Base-by-base conservation (phyloP, 305 asterid genomes). In the Petunia hybrid region DNA sequence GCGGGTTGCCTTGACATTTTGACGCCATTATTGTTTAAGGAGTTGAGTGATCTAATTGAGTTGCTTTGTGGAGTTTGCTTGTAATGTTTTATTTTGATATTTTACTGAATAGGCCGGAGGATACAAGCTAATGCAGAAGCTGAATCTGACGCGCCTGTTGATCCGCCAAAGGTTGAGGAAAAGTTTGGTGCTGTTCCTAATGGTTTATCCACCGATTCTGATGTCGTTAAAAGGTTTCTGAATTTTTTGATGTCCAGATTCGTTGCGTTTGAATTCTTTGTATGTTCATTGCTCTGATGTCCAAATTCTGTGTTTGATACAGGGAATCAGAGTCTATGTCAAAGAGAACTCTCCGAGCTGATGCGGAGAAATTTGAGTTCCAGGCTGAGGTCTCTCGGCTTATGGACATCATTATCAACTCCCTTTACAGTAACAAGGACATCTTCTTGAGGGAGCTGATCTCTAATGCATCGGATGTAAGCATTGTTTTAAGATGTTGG, bases 381-480 rank as follows among this genome's bases (percentile, higher is more conserved):
- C n/a, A n/a, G n/a, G n/a, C n/a, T n/a, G n/a, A n/a, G n/a, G n/a
- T n/a, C n/a, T n/a, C n/a, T n/a, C n/a, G 40, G 56, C 45, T 73
- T 3, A 41, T 59, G 99, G 98, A 94, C 83, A 94, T 95, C 76
- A 85, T 96, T 78, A 96, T 96, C 89, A 96, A 96, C 92, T 96
- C 98, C 78, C 97, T 96, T 61, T 96, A 96, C 84, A 96, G 98
- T 73, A 94, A 96, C 85, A 96, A 96, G 79, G 99, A 94, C 84
- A 94, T 96, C 41, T 96, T 96, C 91, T 85, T 96, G 89, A 94
- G 99, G 87, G 98, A 94, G 85, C 89, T 96, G 89, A 96, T 96
- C 89, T 96, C 99, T 69, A 96, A 96, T 91, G 98, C 99, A 53
- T 96, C 98, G 5, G 99, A 96, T 89, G 99, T 96, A 90, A 89